A percentile compares a stretch with the other conserved stretches of the same genome.
Evolutionary conservation across 169 alveolate species (phyloP).

Genomic region (Plasmodium malariae): DNA sequence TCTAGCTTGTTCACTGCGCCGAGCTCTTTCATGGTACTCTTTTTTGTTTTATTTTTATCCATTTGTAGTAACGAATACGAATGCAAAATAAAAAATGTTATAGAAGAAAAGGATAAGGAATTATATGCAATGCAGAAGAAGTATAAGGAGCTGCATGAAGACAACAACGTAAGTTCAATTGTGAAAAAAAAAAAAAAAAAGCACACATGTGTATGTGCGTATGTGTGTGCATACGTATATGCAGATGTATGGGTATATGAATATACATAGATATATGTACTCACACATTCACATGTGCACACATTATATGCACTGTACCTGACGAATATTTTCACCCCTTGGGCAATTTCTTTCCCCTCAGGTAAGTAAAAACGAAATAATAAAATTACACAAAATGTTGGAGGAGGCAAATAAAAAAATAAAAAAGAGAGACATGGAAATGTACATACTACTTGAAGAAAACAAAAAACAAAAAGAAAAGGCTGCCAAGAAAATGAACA

Average conservation of each 20-base stretch:
- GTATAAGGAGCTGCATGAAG: conserved; percentile 55
- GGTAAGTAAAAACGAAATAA: conserved; percentile 51
- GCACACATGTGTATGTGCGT: not conserved
- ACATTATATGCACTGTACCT: too few species aligned
- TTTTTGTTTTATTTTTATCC: too few species aligned
- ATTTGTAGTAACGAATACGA: conserved; percentile 65
- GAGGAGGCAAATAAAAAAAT: conserved; percentile 73
- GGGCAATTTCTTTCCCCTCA: not conserved
- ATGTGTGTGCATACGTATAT: not conserved
- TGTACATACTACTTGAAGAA: conserved; percentile 72
- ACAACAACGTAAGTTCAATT: conserved; percentile 19
- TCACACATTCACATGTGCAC: too few species aligned
- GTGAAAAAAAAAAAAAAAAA: not conserved
- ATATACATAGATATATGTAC: too few species aligned
- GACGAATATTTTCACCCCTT: not conserved
- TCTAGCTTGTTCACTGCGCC: too few species aligned
- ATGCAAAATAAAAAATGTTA: conserved; percentile 37
- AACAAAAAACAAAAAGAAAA: conserved; percentile 76
- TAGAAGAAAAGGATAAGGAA: conserved; percentile 71
- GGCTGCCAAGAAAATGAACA: conserved; percentile 76
- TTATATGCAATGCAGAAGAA: conserved; percentile 24
- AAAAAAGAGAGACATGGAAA: conserved; percentile 74
- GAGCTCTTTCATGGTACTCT: too few species aligned
- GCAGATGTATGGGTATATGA: not conserved
- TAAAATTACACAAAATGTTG: conserved; percentile 55